Base-by-base conservation (phyloP, 176 grass and related monocot genomes). In the Ensete glaucum region DNA sequence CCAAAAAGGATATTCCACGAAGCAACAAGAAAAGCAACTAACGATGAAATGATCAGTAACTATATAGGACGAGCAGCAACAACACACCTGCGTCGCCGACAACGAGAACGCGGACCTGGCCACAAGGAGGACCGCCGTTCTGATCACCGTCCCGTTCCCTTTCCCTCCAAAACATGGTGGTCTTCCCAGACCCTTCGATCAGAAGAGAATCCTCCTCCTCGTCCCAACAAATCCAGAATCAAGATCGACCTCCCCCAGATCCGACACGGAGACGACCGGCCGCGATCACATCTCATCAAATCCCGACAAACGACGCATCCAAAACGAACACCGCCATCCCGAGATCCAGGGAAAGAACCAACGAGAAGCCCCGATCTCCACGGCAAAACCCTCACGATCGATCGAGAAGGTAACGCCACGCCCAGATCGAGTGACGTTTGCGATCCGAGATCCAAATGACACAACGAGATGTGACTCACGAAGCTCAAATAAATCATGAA, bases 61-160 rank as follows among this genome's bases (percentile, higher is more conserved):
- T 43, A 43, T 43, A 43, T 43, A 43, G 34, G 34, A 43, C 34
- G 34, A 43, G 34, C 34, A 43, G 34, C 34, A 43, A n/a, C 11
- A 14, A 62, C 62, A 21, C 26, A 91, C 90, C 90, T 87, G 88
- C 91, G 87, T 99, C 95, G 19, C 95, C 95, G 48, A 94, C 86
- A 65, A 99, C 76, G 79, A 99, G 90, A 69, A 99, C 88, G 29
- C 95, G 88, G 52, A 91, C 84, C 76, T 99, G 95, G 58, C 90
- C 90, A 62, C 90, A 89, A 66, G 88, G 90, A 0, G 86, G 88
- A 1, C 85, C 81, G 72, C 82, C 88, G 82, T 76, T 89, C 77
- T 89, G 90, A 77, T 94, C 86, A 26, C 34, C 34, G 34, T 68
- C 62, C 73, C 77, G 82, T 81, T 90, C 76, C 78, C 78, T 85